Base-by-base conservation (phyloP, 768 basidiomycete species). In the Phanerochaete sordida region DNA sequence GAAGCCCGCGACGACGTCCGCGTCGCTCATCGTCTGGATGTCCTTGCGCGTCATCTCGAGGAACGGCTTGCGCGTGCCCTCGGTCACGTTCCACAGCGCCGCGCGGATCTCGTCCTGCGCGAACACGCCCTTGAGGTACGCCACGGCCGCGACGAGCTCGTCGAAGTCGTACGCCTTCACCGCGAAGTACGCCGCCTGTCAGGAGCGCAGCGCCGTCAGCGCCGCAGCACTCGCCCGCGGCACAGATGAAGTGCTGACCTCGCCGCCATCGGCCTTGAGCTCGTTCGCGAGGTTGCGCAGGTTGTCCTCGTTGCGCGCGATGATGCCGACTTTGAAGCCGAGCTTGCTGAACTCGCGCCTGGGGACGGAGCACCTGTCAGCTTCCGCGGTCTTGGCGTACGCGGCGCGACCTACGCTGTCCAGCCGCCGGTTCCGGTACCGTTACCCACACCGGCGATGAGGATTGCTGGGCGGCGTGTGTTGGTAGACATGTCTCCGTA, bases 271-370 rank as follows among this genome's bases (percentile, higher is more conserved):
- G 12, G 72, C 62, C 53, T 79, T 85, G 46, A 91, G 79, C 59
- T 85, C 82, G 16, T 76, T 70, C 12, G 85, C 81, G 5, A 88
- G 71, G 27, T 73, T 75, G 48, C 81, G 72, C n/a, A 89, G 75
- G 23, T 79, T 68, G 19, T 81, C 80, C 2, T 75, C 67, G 15
- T 84, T 81, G 49, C 87, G 77, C 13, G 87, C 85, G 37, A 90
- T 76, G 46, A 91, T 73, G 0, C 88, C 89, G 31, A 90, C 79
- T 45, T 77, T 81, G 67, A 88, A 90, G 0, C 88, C 88, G 30
- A 81, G 72, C 66, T 82, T 82, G 6, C 83, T 77, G 61, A 88
- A 87, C 16, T 82, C 63, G 30, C 83, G 85, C 19, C 87, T 87
- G 59, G 3, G 64, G 9, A 61, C 2, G 11, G 65, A 47, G 21